Conservation (phyloP, 169 alveolate species). For the Eimeria necatrix region DNA sequence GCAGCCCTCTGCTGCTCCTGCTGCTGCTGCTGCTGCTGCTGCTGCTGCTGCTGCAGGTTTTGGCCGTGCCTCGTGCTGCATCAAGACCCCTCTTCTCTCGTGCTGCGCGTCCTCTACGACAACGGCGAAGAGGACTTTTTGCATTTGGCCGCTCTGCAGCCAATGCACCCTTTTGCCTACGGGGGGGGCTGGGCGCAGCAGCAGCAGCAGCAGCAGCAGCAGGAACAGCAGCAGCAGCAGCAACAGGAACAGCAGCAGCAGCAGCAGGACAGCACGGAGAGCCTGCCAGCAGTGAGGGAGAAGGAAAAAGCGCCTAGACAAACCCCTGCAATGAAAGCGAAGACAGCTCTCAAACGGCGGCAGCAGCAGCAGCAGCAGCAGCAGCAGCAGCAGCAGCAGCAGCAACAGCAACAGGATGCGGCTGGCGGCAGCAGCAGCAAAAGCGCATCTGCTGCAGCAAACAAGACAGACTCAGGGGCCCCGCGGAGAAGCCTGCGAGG, state of each 20-base stretch:
- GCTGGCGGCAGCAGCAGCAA: slow-evolving; percentile 32
- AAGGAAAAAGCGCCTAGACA: too few species aligned
- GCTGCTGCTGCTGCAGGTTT: slow-evolving; percentile 6
- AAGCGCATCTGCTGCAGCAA: not conserved
- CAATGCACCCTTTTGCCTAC: slow-evolving; percentile 34
- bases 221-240: slow-evolving; percentile 17
- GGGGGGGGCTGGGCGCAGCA: slow-evolving; percentile 73
- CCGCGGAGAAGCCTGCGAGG: not conserved
- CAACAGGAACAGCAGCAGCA: not conserved
- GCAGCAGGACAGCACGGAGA: not conserved
- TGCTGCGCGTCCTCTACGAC: slow-evolving; percentile 45
- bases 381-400: not conserved
- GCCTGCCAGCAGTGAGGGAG: too few species aligned
- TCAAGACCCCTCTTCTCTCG: slow-evolving; percentile 44
- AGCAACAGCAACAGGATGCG: not conserved
- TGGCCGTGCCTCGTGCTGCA: slow-evolving; percentile 56
- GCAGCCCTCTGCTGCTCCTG: not conserved
- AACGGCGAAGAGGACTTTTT: slow-evolving; percentile 60
- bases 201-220: slow-evolving; percentile 22
- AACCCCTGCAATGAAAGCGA: too few species aligned
- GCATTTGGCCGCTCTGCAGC: slow-evolving; percentile 39
- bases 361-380: not conserved
- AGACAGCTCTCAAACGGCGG: not conserved
- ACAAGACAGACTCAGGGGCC: not conserved
- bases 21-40: not conserved